phyloP scores from a whole-genome alignment of 2,329 filamentous ascomycete species.

The Ambrosiella beaveri region DNA sequence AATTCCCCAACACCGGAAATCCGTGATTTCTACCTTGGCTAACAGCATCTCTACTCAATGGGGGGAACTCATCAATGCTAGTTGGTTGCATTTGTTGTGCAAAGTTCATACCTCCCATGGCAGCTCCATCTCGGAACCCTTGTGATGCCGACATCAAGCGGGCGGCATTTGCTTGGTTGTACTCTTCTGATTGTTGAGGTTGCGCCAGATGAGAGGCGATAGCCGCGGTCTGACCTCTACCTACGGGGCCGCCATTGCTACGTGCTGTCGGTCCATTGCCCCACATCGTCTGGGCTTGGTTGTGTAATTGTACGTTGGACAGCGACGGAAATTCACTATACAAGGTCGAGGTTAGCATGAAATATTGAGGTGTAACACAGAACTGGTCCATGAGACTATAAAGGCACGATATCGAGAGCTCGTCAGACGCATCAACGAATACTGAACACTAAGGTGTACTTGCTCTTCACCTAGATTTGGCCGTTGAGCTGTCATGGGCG shows the following conservation, averaged over 20 bases:
- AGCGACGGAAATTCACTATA: constrained; percentile 49
- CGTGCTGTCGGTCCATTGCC: constrained; percentile 29
- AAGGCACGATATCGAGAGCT: too few relatives aligned
- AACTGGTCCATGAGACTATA: too few relatives aligned
- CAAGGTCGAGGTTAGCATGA: neutral
- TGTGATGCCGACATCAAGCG: constrained; percentile 4
- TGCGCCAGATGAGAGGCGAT: constrained; percentile 32
- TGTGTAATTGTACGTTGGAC: constrained; percentile 39
- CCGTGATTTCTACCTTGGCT: constrained; percentile 18
- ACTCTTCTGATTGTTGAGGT: constrained; percentile 27
- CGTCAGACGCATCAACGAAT: neutral
- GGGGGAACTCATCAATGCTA: constrained; percentile 44
- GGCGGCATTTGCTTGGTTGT: constrained; percentile 28
- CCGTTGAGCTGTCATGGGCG: neutral
- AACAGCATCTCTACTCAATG: constrained; percentile 34
- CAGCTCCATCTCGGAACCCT: constrained; percentile 35
- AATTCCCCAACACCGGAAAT: constrained; percentile 3
- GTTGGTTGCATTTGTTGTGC: constrained; percentile 27
- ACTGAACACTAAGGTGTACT: neutral
- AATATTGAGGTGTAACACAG: too few relatives aligned
- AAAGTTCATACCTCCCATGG: constrained; percentile 19
- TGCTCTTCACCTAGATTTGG: constrained; percentile 3
- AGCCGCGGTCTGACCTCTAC: constrained; percentile 34
- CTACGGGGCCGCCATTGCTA: constrained; percentile 30
- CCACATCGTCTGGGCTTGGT: constrained; percentile 36